These are phyloP conservation scores for Microstroma glucosiphilum DNA, from an alignment of 1,284 basidiomycete genomes.

Conservation along the genomic window DNA sequence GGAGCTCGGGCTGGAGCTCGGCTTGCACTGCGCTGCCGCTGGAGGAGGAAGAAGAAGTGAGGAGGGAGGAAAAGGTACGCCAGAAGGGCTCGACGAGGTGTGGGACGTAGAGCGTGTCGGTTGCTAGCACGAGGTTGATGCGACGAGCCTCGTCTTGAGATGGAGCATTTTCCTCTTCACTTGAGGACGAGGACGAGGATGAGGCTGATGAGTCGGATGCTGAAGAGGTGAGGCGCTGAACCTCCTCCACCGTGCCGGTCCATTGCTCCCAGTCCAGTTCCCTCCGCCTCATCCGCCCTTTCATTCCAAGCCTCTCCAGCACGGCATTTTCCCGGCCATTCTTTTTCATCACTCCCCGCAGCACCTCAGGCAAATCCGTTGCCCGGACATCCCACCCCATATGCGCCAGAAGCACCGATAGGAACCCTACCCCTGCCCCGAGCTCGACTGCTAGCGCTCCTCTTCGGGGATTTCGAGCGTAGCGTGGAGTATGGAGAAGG, in stretches of 20 bases:
- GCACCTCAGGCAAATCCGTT: background rate
- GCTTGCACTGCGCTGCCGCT: background rate
- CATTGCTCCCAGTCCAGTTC: background rate
- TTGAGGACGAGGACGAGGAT: too few relatives aligned
- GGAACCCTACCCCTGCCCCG: background rate
- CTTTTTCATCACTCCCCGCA: background rate
- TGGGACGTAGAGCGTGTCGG: conserved; percentile 1
- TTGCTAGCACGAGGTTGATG: background rate
- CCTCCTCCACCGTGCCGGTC: too few relatives aligned
- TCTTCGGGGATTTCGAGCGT: too few relatives aligned
- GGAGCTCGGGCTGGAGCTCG: too few relatives aligned
- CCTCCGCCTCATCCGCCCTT: background rate
- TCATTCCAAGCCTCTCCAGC: background rate
- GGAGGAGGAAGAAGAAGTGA: background rate
- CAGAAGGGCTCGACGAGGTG: conserved; percentile 3
- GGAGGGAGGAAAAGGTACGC: background rate
- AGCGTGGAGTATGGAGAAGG: background rate
- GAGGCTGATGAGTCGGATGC: too few relatives aligned
- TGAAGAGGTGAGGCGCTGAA: too few relatives aligned
- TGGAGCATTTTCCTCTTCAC: too few relatives aligned
- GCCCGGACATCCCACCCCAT: background rate
- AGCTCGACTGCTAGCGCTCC: conserved; percentile 1
- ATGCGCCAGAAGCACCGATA: background rate
- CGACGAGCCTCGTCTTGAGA: too few relatives aligned
- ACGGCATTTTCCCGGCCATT: background rate